Evolutionary conservation across 495 filamentous ascomycete genomes (phyloP), one percentile per base, ranked within the genome.

Genomic region (Penicillium verhagenii): DNA sequence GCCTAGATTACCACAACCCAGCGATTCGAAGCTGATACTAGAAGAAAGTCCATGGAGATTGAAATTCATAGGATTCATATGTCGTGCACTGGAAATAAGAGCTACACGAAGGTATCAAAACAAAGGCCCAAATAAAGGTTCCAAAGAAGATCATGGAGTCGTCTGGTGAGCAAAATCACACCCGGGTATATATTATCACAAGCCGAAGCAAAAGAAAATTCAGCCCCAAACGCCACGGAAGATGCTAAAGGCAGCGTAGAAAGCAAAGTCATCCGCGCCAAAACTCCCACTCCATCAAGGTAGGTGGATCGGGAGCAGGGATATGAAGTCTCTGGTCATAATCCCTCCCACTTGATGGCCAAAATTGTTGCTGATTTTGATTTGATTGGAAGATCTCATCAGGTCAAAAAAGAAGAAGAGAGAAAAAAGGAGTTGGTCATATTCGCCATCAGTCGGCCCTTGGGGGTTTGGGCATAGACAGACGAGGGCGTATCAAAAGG

Each of bases 181-280:
- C 43, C 54, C 52, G 63, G 63, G 63, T 66, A 66, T 65, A 62
- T 63, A 57, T 48, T 63, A 57, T 48, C 58, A 62, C 53, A 57
- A 60, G 57, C 59, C 50, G 50, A 33, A 57, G 59, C 35, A 44
- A 40, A 54, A 39, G n/a, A n/a, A 9, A 58, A 46, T 42, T 42
- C 39, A 38, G 23, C 37, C n/a, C 29, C 21, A 40, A 63, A 58
- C 59, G 55, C 55, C 54, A 53, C 40, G 14, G n/a, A 47, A 54
- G 14, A 56, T 47, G 52, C 52, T 55, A 51, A 48, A 52, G 21
- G 16, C 25, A 45, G n/a, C n/a, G 10, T 33, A 47, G 26, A 58
- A 50, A 58, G 44, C 33, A 51, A 50, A 28, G 11, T 35, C 6
- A 48, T 48, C 39, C 16, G 26, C 26, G n/a, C n/a, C n/a, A n/a